These are phyloP conservation scores for Nakazawaea ishiwadae DNA, from an alignment of 805 yeast genomes.

Conservation along the genomic window DNA sequence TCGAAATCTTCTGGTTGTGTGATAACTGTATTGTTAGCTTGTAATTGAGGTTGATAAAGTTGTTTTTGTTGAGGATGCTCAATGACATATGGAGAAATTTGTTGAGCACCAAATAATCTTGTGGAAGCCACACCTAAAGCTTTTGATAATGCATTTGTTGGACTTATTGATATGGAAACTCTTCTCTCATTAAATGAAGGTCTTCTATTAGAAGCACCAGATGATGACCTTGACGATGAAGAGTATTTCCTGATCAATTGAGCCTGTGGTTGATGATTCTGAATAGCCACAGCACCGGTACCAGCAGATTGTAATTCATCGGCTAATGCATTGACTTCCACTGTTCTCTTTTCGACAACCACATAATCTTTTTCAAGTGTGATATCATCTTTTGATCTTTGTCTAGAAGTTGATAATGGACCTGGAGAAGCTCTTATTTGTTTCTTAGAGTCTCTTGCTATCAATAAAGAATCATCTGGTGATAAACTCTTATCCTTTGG, in stretches of 20 bases:
- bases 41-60: conserved; percentile 21
- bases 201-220: conserved; percentile 47
- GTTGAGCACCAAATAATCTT: conserved; percentile 63
- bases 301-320: conserved; percentile 79
- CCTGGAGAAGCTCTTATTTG: neutral
- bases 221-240: conserved; percentile 39
- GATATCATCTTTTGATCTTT: conserved; percentile 30
- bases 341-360: conserved; percentile 90
- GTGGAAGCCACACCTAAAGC: conserved; percentile 85
- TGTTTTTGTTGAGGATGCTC: conserved; percentile 12
- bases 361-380: conserved; percentile 82
- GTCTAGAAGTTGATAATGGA: conserved; percentile 4
- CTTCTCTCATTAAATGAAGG: conserved; percentile 62
- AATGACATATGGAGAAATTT: conserved; percentile 11
- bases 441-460: conserved; percentile 4
- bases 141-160: conserved; percentile 83
- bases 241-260: conserved; percentile 27
- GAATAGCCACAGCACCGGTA: conserved; percentile 40
- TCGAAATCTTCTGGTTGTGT: conserved; percentile 28
- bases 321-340: conserved; percentile 92
- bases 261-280: conserved; percentile 11
- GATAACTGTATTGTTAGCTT: conserved; percentile 22
- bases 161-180: conserved; percentile 65
- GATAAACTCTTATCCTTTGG: conserved; percentile 12
- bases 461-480: conserved; percentile 18